Evolutionary conservation across 2,329 filamentous ascomycete species (phyloP).

Genomic region (Epichloe elymi): DNA sequence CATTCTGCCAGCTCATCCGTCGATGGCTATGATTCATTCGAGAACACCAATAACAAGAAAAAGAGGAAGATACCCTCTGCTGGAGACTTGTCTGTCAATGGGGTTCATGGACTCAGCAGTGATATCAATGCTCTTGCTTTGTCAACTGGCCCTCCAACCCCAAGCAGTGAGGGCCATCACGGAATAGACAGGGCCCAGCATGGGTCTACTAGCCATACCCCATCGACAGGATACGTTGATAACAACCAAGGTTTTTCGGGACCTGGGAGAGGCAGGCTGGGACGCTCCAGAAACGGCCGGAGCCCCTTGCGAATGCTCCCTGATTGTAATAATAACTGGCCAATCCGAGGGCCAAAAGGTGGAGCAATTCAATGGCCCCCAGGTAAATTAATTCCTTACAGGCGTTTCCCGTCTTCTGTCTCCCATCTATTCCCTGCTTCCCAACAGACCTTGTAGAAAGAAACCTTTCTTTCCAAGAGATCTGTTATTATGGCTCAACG

Average conservation of each 20-base stretch:
- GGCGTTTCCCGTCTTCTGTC: not conserved
- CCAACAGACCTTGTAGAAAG: not conserved
- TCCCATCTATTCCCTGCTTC: not conserved
- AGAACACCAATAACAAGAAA: conserved; percentile 99
- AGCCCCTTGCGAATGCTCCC: conserved; percentile 48
- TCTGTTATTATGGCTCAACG: not conserved
- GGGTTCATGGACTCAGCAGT: conserved; percentile 22
- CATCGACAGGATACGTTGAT: conserved; percentile 38
- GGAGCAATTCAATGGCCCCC: conserved; percentile 32
- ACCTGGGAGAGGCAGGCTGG: conserved; percentile 70
- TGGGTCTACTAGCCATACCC: conserved; percentile 15
- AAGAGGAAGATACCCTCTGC: conserved; percentile 95
- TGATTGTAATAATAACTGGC: conserved; percentile 45
- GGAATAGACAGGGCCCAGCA: conserved; percentile 14
- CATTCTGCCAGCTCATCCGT: conserved; percentile 56
- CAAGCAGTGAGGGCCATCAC: conserved; percentile 17
- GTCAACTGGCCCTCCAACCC: conserved; percentile 11
- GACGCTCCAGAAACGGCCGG: conserved; percentile 49
- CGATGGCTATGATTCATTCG: conserved; percentile 92
- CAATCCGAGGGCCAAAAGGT: conserved; percentile 32
- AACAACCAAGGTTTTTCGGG: conserved; percentile 56
- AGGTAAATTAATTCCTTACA: conserved; percentile 25
- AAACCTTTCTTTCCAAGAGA: not conserved
- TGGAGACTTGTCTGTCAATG: conserved; percentile 46
- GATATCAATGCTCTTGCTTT: conserved; percentile 28